Evolutionary conservation across 1,284 basidiomycete genomes (phyloP).

Genomic region (Cutaneotrichosporon sp.): DNA sequence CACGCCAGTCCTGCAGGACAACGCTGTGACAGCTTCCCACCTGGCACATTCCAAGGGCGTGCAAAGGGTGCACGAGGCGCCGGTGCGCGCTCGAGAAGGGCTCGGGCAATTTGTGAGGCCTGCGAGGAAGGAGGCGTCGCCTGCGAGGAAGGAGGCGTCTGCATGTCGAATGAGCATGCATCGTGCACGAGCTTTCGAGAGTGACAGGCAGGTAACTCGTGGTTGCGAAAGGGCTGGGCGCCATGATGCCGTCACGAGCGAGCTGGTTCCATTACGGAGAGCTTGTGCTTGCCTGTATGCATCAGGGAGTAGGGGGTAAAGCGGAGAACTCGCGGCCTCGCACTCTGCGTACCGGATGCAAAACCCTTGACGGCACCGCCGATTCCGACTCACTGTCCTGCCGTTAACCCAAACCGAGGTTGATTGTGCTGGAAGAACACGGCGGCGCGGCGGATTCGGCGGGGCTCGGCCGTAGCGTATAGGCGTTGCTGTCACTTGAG

Average conservation of each 20-base stretch:
- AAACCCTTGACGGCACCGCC: neutral
- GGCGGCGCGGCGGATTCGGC: too few relatives aligned
- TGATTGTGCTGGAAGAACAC: too few relatives aligned
- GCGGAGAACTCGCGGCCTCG: neutral
- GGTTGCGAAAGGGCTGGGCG: neutral
- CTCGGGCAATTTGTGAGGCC: neutral
- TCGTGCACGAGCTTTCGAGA: neutral
- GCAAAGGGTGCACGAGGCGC: too few relatives aligned
- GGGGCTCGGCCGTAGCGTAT: too few relatives aligned
- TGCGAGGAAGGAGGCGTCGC: too few relatives aligned
- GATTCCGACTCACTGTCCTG: neutral
- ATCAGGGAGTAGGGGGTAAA: neutral
- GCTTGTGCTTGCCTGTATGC: neutral
- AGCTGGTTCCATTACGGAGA: neutral
- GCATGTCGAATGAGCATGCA: neutral
- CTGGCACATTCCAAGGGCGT: too few relatives aligned
- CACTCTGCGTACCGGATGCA: neutral
- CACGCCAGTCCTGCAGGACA: neutral
- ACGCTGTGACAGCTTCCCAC: neutral
- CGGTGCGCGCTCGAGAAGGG: neutral
- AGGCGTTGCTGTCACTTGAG: too few relatives aligned
- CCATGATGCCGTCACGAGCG: neutral
- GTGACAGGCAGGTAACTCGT: neutral
- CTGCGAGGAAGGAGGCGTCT: neutral
- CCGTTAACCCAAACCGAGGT: neutral